phyloP scores from a whole-genome alignment of 2,329 filamentous ascomycete genomes.

The Exophiala sp. region DNA sequence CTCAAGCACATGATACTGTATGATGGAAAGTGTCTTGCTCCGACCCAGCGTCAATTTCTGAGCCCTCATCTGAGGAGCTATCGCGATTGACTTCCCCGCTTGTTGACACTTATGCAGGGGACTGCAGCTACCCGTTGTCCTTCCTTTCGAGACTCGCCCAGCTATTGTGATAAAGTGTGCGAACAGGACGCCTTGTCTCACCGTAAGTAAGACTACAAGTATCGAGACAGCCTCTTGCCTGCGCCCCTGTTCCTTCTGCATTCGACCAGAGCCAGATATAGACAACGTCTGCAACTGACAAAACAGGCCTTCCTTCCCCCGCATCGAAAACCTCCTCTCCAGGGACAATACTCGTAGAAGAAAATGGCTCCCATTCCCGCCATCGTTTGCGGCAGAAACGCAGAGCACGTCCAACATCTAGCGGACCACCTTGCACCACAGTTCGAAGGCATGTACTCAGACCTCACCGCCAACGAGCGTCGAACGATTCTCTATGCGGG shows the following conservation, averaged over 20 bases:
- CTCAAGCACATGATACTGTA: too few species aligned
- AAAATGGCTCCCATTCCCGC: slow-evolving; percentile 16
- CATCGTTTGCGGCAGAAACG: slow-evolving; percentile 19
- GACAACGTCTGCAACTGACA: too few species aligned
- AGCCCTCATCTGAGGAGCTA: too few species aligned
- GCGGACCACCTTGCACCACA: slow-evolving; percentile 18
- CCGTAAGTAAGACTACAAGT: background rate
- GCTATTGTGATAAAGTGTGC: too few species aligned
- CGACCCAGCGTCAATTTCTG: too few species aligned
- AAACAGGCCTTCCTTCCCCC: too few species aligned
- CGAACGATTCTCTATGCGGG: background rate
- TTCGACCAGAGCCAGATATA: too few species aligned
- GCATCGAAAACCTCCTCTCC: background rate
- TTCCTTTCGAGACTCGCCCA: background rate
- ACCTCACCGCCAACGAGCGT: background rate
- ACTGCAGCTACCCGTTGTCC: slow-evolving; percentile 1
- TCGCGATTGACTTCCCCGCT: background rate
- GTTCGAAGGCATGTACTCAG: slow-evolving; percentile 12
- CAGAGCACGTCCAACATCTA: slow-evolving; percentile 10
- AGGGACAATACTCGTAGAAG: background rate
- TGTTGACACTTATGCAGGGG: background rate
- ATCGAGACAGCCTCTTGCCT: background rate
- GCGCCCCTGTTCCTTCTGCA: background rate
- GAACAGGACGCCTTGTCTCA: too few species aligned
- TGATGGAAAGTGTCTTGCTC: too few species aligned